phyloP scores from a whole-genome alignment of 1,284 basidiomycete genomes.

The Sutorius eximius region DNA sequence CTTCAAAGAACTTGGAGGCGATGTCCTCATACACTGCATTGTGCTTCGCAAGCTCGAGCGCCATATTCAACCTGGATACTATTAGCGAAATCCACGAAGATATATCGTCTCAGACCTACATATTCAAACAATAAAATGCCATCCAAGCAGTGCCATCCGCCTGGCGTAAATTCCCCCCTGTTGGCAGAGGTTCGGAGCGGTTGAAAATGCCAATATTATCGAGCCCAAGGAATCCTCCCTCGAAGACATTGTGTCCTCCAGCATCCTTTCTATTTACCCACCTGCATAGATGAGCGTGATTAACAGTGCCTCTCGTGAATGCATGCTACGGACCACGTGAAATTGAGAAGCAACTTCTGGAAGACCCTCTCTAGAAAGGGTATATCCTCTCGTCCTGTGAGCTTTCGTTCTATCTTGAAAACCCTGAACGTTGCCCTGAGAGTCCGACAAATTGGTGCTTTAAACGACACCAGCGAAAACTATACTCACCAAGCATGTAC shows the following conservation, averaged over 20 bases:
- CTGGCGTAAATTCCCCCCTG: constrained; percentile 89
- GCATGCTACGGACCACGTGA: constrained; percentile 73
- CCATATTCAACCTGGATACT: constrained; percentile 82
- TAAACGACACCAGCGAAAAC: neutral
- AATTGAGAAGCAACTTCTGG: constrained; percentile 95
- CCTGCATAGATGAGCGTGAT: constrained; percentile 42
- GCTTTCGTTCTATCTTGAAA: constrained; percentile 97
- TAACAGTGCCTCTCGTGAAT: neutral
- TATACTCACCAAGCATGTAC: constrained; percentile 85
- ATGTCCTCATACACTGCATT: constrained; percentile 98
- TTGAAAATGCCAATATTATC: constrained; percentile 99
- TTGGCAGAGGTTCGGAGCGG: constrained; percentile 93
- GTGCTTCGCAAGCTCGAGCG: constrained; percentile 96
- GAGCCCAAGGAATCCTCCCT: constrained; percentile 95
- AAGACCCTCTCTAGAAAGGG: constrained; percentile 96
- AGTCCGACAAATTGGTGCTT: neutral
- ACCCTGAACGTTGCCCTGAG: constrained; percentile 90
- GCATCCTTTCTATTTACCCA: constrained; percentile 99
- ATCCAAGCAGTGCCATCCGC: constrained; percentile 99
- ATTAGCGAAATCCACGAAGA: constrained; percentile 3
- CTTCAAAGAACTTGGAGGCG: constrained; percentile 98
- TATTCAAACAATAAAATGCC: constrained; percentile 97
- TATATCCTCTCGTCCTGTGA: constrained; percentile 88
- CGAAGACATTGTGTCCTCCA: constrained; percentile 94
- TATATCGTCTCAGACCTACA: constrained; percentile 49